Conservation (phyloP, 202 grass and related monocot species). For the Brachypodium distachyon region DNA sequence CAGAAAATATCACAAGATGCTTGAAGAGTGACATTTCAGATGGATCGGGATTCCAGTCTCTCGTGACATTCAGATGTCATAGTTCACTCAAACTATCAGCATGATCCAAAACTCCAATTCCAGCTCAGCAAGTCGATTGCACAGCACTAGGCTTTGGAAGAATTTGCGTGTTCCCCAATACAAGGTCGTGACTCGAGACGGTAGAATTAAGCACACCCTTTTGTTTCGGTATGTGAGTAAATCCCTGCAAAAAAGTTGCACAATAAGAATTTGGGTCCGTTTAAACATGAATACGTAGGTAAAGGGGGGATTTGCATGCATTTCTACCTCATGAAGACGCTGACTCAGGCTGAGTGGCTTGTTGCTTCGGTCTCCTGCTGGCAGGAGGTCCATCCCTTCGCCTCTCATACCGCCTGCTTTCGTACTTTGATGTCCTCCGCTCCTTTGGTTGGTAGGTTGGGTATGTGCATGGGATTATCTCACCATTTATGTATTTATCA, state of each 20-base stretch:
- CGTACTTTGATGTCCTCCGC: slow-evolving; percentile 66
- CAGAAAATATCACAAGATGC: neutral
- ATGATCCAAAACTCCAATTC: slow-evolving; percentile 15
- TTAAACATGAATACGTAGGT: neutral
- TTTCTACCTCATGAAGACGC: slow-evolving; percentile 56
- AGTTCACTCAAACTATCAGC: slow-evolving; percentile 20
- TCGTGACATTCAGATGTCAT: slow-evolving; percentile 18
- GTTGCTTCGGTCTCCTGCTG: slow-evolving; percentile 43
- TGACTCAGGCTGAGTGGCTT: slow-evolving; percentile 36
- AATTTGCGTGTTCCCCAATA: neutral
- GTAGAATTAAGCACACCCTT: neutral
- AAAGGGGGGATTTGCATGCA: neutral
- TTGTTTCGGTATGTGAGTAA: neutral
- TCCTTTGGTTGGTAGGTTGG: slow-evolving; percentile 97
- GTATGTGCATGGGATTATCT: slow-evolving; percentile 98
- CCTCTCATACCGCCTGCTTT: slow-evolving; percentile 83
- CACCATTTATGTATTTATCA: slow-evolving; percentile 97
- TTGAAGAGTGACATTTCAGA: neutral
- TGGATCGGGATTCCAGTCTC: neutral
- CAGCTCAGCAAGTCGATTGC: neutral
- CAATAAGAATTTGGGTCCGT: neutral
- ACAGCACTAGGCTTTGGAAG: neutral
- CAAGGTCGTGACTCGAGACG: neutral
- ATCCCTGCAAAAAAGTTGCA: slow-evolving; percentile 7
- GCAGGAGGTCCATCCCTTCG: slow-evolving; percentile 57